phyloP scores from a whole-genome alignment of 441 rosid species.

The Erodium texanum region DNA sequence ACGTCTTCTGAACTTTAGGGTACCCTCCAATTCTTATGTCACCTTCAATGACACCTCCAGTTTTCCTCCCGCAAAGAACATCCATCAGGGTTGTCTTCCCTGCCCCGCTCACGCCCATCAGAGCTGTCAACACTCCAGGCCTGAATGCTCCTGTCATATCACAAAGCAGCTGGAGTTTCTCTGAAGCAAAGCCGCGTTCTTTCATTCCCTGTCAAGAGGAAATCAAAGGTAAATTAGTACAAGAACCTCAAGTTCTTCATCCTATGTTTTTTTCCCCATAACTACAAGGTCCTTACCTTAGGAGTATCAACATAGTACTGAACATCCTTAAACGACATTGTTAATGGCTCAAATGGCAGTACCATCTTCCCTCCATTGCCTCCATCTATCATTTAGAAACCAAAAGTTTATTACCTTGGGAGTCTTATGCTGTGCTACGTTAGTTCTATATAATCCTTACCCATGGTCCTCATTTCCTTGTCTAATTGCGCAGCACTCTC shows the following conservation, averaged over 20 bases:
- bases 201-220: too few relatives aligned
- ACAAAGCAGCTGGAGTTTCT: slow-evolving; percentile 43
- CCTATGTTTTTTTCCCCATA: too few relatives aligned
- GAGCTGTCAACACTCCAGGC: slow-evolving; percentile 61
- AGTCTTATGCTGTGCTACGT: too few relatives aligned
- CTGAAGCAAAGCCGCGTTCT: too few relatives aligned
- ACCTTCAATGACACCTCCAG: slow-evolving; percentile 49
- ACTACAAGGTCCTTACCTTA: too few relatives aligned
- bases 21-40: slow-evolving; percentile 50
- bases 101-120: slow-evolving; percentile 76
- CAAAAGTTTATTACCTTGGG: too few relatives aligned
- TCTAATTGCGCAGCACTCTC: too few relatives aligned
- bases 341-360: slow-evolving; percentile 56
- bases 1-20: slow-evolving; percentile 47
- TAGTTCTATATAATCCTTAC: too few relatives aligned
- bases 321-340: slow-evolving; percentile 47
- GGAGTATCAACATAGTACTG: slow-evolving; percentile 56
- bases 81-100: slow-evolving; percentile 72
- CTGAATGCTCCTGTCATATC: slow-evolving; percentile 46
- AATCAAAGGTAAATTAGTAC: too few relatives aligned
- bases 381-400: too few relatives aligned
- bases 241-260: too few relatives aligned
- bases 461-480: too few relatives aligned
- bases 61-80: slow-evolving; percentile 64
- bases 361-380: slow-evolving; percentile 46